Base-by-base conservation (phyloP, 225 moss, liverwort and hornwort species). In the Neckera pumila region DNA sequence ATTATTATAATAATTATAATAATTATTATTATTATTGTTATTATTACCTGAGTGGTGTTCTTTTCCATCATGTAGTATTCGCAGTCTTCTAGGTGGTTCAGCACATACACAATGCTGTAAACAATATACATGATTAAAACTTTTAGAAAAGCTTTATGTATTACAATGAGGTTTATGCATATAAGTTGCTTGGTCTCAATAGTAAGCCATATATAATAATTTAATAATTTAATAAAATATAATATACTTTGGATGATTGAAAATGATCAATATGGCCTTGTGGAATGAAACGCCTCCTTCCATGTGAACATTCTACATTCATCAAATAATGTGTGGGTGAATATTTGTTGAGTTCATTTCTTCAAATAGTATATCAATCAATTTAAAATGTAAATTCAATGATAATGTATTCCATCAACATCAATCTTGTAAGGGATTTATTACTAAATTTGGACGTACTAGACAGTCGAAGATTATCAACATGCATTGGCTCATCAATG, bases 41-140 rank as follows among this genome's bases (percentile, higher is more conserved):
- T n/a, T n/a, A n/a, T n/a, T n/a, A n/a, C 90, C 63, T 71, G 63
- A 88, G 18, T 91, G 78, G 14, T 88, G 82, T 86, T 88, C 71
- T 77, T 78, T 90, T 77, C 88, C 38, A 82, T 88, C 22, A 82
- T 64, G 88, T 70, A 25, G 25, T 18, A 45, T 14, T 82, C 4
- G 57, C 62, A 83, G 86, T 27, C 38, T 56, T 71, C 1, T 71
- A n/a, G 70, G 56, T 53, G n/a, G 77, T 43, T 62, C 0, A 47
- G 0, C 3, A 42, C 14, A 78, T 9, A 83, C 0, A 57, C 78
- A 88, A 14, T 82, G 47, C 78, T 88, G 0, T 2, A 63, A 6
- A 28, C 28, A 20, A 25, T 7, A 28, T 19, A 17, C 0, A 33
- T 61, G 22, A 28, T 16, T 17, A 11, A 21, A 42, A 57, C 1